Evolutionary conservation across 441 rosid genomes (phyloP), one percentile per base, ranked within the genome.

Genomic region (Gossypium trilobum): DNA sequence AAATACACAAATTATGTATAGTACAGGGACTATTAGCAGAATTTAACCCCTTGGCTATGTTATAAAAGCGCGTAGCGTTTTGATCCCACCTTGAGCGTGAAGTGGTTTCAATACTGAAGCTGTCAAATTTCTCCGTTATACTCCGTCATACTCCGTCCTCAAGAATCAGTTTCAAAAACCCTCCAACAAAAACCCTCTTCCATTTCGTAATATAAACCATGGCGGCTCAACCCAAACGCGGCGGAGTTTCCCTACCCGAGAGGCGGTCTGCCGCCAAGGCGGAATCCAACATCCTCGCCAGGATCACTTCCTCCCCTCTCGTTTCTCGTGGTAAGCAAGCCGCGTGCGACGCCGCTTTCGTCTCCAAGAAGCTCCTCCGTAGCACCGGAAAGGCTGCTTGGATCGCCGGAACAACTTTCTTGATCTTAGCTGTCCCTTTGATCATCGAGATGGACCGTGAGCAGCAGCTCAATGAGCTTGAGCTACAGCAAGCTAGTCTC

Each of bases 301-400:
- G 72, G 64, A 25, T 75, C 50, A 33, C 65, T 20, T 54, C 52
- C 5, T 46, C 74, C 14, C 55, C 75, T 50, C 61, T 70, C 14
- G 74, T 86, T 8, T 59, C 78, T 9, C 79, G 87, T 29, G 80
- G 83, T 57, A 87, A 80, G 78, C 85, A 74, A 52, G 84, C 83
- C 2, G 92, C 87, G 3, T 69, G 73, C 78, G 87, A 88, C 65
- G 82, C 92, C 57, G 85, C 83, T 0, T 79, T 71, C 78, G 92
- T 88, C 67, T 46, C 97, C 77, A 91, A 84, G 75, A 89, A 85
- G 78, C 96, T 93, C 73, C 80, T 91, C 27, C 72, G 77, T 65
- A 91, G 97, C 85, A 91, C 97, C 0, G 98, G 97, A 1, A 91
- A 87, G 83, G 98, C 98, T 14, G 96, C 95, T 14, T 93, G 98